phyloP scores from a whole-genome alignment of 2,329 filamentous ascomycete genomes.

The Fonsecaea erecta region DNA sequence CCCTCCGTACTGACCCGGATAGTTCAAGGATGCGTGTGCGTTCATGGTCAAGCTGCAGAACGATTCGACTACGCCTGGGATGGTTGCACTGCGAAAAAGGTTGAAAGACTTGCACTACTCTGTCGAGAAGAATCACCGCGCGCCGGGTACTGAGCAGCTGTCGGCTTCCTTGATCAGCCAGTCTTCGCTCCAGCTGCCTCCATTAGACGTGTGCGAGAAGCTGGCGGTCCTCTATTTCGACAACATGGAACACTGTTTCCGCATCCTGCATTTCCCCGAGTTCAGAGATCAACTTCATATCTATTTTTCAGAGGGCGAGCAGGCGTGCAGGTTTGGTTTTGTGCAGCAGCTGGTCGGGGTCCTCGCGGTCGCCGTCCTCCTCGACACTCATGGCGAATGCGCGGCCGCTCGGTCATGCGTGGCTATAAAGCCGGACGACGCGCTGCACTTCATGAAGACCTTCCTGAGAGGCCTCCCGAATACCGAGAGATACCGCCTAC shows the following conservation, averaged over 20 bases:
- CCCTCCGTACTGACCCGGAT: not conserved
- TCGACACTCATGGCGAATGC: conserved; percentile 34
- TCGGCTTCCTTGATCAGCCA: not conserved
- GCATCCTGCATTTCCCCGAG: conserved; percentile 32
- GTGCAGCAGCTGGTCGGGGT: conserved; percentile 34
- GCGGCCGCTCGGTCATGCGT: conserved; percentile 22
- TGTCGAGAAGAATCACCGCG: conserved; percentile 22
- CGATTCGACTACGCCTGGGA: conserved; percentile 1
- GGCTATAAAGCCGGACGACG: conserved; percentile 20
- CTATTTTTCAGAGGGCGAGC: conserved; percentile 28
- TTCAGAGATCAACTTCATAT: conserved; percentile 30
- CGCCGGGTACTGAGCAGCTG: not conserved
- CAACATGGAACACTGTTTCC: conserved; percentile 38
- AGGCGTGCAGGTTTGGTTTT: conserved; percentile 28
- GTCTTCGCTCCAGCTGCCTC: conserved; percentile 23
- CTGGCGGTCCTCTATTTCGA: conserved; percentile 35
- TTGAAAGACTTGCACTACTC: conserved; percentile 25
- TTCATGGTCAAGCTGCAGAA: conserved; percentile 25
- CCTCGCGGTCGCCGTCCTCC: conserved; percentile 26
- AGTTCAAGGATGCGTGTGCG: conserved; percentile 28
- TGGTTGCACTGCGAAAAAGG: conserved; percentile 20
- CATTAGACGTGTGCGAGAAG: conserved; percentile 26
- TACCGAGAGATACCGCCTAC: conserved; percentile 28
- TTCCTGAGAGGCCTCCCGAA: conserved; percentile 20
- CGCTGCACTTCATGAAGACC: conserved; percentile 28